A percentile compares a stretch with the other conserved stretches of the same genome.
Evolutionary conservation across 345 rosid species (phyloP).

Genomic region (Hypericum perforatum): DNA sequence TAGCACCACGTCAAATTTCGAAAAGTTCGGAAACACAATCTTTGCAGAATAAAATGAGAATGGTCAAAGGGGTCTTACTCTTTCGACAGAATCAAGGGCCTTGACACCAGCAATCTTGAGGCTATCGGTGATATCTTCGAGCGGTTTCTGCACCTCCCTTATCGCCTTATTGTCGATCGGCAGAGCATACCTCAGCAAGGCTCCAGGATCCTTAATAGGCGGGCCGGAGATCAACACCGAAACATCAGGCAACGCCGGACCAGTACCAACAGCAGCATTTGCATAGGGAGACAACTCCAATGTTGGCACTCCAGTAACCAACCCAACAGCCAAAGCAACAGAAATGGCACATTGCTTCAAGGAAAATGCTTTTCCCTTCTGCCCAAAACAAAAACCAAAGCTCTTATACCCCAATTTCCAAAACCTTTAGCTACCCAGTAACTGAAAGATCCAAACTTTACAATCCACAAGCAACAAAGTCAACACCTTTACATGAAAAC

Average conservation of each 20-base stretch:
- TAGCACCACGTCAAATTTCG: background rate
- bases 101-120: slow-evolving; percentile 79
- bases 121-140: slow-evolving; percentile 86
- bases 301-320: slow-evolving; percentile 48
- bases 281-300: slow-evolving; percentile 32
- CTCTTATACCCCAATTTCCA: background rate
- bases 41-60: background rate
- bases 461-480: background rate
- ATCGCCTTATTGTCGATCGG: slow-evolving; percentile 85
- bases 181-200: slow-evolving; percentile 73
- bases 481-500: background rate
- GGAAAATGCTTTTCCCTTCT: slow-evolving; percentile 43
- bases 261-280: slow-evolving; percentile 25
- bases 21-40: background rate
- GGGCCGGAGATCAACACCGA: slow-evolving; percentile 93
- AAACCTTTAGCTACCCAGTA: background rate
- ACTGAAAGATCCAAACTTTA: background rate
- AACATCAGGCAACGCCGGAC: slow-evolving; percentile 55
- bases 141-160: slow-evolving; percentile 92
- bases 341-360: slow-evolving; percentile 77
- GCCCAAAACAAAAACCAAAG: slow-evolving; percentile 16
- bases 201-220: slow-evolving; percentile 87
- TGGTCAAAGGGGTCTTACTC: slow-evolving; percentile 35
- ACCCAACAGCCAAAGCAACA: slow-evolving; percentile 55
- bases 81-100: slow-evolving; percentile 87